Evolutionary conservation across 345 rosid species (phyloP).

Genomic region (thale cress (Arabidopsis thaliana)): TAIR10.1 NC_003070.9:2564001-2564500

Average conservation of each 20-base stretch:
- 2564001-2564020: no score
- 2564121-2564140: neutral
- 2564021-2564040: neutral
- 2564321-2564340: neutral
- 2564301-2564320: no score
- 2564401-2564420: neutral
- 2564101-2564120: neutral
- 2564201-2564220: neutral
- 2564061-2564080: neutral
- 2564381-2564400: neutral
- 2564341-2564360: neutral
- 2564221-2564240: neutral
- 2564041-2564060: neutral
- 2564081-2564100: neutral
- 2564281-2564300: neutral
- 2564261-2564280: neutral
- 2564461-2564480: slow-evolving; percentile 1
- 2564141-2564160: neutral
- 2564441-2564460: neutral
- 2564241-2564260: neutral
- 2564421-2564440: neutral
- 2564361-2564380: neutral
- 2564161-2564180: neutral
- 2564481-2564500: slow-evolving; percentile 21
- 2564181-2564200: neutral